phyloP scores from a whole-genome alignment of 2,329 filamentous ascomycete genomes.

The Verticillium tricorpus region DNA sequence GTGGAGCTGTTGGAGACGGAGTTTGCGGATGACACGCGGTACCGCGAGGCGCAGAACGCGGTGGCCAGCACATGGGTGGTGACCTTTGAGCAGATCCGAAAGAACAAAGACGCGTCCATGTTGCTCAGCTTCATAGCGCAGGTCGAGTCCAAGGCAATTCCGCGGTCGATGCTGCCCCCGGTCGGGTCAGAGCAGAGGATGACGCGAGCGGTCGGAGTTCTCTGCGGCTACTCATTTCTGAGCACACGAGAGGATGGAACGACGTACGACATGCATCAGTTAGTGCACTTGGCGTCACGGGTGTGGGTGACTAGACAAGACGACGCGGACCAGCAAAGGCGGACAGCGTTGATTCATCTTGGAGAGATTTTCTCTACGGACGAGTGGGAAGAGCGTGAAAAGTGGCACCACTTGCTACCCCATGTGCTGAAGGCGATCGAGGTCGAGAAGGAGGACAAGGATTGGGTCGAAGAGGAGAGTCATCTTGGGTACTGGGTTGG shows the following conservation, averaged over 20 bases:
- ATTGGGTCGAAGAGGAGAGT: no score
- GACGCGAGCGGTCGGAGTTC: neutral
- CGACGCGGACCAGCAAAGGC: no score
- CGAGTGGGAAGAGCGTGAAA: no score
- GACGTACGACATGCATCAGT: neutral
- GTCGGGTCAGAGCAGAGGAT: neutral
- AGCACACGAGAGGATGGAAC: neutral
- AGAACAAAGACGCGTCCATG: conserved; percentile 9
- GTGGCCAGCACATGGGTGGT: conserved; percentile 16
- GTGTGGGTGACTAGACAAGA: no score
- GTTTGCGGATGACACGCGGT: conserved; percentile 4
- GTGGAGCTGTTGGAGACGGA: conserved; percentile 9
- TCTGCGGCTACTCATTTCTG: no score
- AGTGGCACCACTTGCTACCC: no score
- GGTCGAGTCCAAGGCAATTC: neutral
- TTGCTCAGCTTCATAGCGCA: conserved; percentile 11
- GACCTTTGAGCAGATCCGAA: conserved; percentile 11
- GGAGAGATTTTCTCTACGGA: no score
- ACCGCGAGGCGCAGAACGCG: conserved; percentile 10
- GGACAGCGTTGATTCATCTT: no score
- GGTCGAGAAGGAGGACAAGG: no score
- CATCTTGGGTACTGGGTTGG: no score
- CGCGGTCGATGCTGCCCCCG: neutral
- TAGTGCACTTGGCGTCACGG: neutral
- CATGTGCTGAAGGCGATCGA: no score